Percentiles rank a stretch among this genome's conserved stretches.
phyloP scores from a whole-genome alignment of 108 stramenopile species.

The Nitzschia sp. region DNA sequence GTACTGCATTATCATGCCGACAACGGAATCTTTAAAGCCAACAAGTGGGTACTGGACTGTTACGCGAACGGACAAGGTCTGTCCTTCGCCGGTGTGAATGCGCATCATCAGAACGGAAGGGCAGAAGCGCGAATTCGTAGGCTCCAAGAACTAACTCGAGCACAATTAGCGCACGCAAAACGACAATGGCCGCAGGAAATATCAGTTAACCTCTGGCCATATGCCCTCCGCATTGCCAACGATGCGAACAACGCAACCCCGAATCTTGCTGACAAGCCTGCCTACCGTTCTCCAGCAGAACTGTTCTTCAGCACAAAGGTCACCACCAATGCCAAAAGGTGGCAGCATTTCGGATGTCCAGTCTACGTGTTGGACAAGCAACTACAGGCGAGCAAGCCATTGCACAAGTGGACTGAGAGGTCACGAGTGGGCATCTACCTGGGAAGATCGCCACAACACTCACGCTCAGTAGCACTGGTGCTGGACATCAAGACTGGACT shows the following conservation, averaged over 20 bases:
- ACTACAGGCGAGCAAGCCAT: no score
- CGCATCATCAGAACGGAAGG: slow-evolving; percentile 53
- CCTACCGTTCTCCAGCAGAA: slow-evolving; percentile 11
- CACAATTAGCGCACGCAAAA: slow-evolving; percentile 48
- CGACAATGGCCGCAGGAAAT: slow-evolving; percentile 42
- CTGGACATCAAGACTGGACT: slow-evolving; percentile 32
- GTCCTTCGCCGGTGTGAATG: slow-evolving; percentile 53
- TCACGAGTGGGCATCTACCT: slow-evolving; percentile 39
- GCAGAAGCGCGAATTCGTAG: slow-evolving; percentile 43
- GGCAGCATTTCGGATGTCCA: slow-evolving; percentile 42
- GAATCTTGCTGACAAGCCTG: slow-evolving; percentile 3
- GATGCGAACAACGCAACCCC: slow-evolving; percentile 25
- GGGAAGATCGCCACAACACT: slow-evolving; percentile 32
- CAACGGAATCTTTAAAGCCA: slow-evolving; percentile 54
- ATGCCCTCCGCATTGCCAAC: slow-evolving; percentile 37
- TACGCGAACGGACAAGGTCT: slow-evolving; percentile 26
- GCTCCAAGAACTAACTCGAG: slow-evolving; percentile 45
- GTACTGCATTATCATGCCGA: slow-evolving; percentile 54
- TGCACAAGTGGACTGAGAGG: slow-evolving; percentile 37
- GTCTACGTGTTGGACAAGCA: slow-evolving; percentile 16
- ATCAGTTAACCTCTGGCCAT: slow-evolving; percentile 51
- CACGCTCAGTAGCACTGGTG: slow-evolving; percentile 32
- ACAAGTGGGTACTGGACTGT: slow-evolving; percentile 18
- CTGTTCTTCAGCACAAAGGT: slow-evolving; percentile 27
- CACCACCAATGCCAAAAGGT: background rate